Evolutionary conservation across 1,284 basidiomycete genomes (phyloP).

Genomic region (Sanghuangporus sanghuang): DNA sequence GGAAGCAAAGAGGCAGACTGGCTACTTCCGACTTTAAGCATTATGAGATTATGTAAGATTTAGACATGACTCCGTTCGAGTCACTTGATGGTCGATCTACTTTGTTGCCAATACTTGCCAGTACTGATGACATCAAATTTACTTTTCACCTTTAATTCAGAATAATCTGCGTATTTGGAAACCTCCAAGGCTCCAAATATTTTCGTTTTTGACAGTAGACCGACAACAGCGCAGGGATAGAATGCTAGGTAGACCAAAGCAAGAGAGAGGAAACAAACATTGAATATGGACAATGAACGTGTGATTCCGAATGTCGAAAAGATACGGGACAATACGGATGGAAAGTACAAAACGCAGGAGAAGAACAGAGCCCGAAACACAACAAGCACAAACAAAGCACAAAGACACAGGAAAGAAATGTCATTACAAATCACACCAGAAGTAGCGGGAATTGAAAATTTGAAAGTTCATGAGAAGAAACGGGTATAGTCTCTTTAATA

Average conservation of each 20-base stretch:
- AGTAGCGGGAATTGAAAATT: too few relatives aligned
- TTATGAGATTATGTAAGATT: background rate
- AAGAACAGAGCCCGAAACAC: background rate
- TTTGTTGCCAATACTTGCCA: too few relatives aligned
- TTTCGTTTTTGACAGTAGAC: background rate
- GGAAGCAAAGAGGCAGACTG: conserved; percentile 2
- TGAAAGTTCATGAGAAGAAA: background rate
- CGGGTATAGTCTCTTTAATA: background rate
- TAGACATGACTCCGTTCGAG: background rate
- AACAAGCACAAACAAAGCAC: background rate
- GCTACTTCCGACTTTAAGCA: background rate
- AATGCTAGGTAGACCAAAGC: background rate
- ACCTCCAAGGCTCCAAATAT: too few relatives aligned
- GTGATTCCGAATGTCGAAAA: background rate
- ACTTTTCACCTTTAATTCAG: too few relatives aligned
- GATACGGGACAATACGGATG: background rate
- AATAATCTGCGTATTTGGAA: too few relatives aligned
- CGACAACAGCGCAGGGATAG: background rate
- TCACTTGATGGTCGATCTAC: background rate
- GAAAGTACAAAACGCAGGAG: background rate
- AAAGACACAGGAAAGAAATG: background rate
- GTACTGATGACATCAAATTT: too few relatives aligned
- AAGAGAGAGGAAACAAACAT: background rate
- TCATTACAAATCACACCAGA: background rate
- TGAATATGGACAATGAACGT: background rate